Evolutionary conservation across 768 basidiomycete genomes (phyloP), one percentile per base, ranked within the genome.

Genomic region (Podaxis pistillaris): DNA sequence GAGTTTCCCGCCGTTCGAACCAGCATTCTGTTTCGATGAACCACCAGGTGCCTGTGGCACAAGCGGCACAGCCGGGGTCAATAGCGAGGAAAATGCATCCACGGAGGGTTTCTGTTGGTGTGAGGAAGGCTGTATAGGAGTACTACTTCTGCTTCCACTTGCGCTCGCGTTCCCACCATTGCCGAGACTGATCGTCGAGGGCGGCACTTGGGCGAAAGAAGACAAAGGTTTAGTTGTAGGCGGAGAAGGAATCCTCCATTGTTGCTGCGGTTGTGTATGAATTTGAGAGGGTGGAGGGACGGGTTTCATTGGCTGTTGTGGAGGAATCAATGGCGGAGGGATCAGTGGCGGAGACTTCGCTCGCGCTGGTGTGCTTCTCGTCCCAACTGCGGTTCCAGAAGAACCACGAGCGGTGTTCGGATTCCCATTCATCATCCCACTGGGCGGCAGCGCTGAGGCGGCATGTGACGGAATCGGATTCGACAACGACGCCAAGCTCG

Each of bases 1-100:
- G 55, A 94, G 72, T 3, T 88, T 89, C 12, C 86, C 85, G 8
- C 70, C 66, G 59, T 38, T 49, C 30, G 64, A 67, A 9, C 68
- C 62, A 4, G 69, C 51, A 15, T 67, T 63, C 1, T 73, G 60
- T 9, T 74, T 62, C 13, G 73, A 63, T 22, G 70, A 64, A 50
- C 19, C 53, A n/a, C 19, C 38, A 6, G 13, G 38, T 40, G 69
- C 58, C 26, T 56, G 58, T 2, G 72, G 69, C 15, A 77, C 79
- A 28, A 77, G 77, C 5, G 75, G 65, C 30, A 82, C 73, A 53
- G 77, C 72, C 8, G 80, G 80, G 0, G 79, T 68, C 2, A 81
- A 81, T 8, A 83, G 80, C 0, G 79, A 74, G n/a, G 83, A 19
- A 37, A 57, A 56, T 28, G 47, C 12, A 4, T 33, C 37, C 50